A percentile compares a stretch with the other conserved stretches of the same genome.
Evolutionary conservation across 768 basidiomycete genomes (phyloP).

Genomic region (Lactarius pseudohatsudake): DNA sequence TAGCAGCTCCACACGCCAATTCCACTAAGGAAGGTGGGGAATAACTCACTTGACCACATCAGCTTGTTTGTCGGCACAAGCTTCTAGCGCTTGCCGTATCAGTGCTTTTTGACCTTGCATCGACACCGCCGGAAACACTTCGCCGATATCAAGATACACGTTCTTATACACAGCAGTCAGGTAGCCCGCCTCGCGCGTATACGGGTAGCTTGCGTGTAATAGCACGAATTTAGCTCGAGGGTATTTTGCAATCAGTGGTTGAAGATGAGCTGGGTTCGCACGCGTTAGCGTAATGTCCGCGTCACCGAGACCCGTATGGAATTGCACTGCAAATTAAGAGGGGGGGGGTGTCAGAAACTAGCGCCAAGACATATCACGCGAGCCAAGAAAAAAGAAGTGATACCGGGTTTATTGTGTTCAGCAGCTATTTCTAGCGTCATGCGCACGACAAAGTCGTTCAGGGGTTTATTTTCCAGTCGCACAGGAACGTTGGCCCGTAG

Average conservation of each 20-base stretch:
- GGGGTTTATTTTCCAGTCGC: slow-evolving; percentile 56
- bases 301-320: slow-evolving; percentile 82
- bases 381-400: neutral
- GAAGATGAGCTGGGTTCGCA: slow-evolving; percentile 65
- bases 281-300: slow-evolving; percentile 59
- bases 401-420: slow-evolving; percentile 58
- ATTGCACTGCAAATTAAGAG: slow-evolving; percentile 56
- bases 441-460: slow-evolving; percentile 69
- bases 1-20: neutral
- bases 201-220: slow-evolving; percentile 77
- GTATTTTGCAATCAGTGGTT: slow-evolving; percentile 63
- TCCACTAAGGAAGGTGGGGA: neutral
- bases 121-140: slow-evolving; percentile 71
- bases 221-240: slow-evolving; percentile 63
- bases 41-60: slow-evolving; percentile 70
- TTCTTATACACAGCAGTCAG: slow-evolving; percentile 69
- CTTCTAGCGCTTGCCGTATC: slow-evolving; percentile 67
- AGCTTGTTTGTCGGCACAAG: slow-evolving; percentile 76
- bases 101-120: slow-evolving; percentile 58
- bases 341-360: neutral
- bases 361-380: neutral
- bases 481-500: slow-evolving; percentile 38
- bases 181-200: slow-evolving; percentile 75
- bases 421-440: slow-evolving; percentile 54
- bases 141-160: slow-evolving; percentile 79